Evolutionary conservation across 1,284 basidiomycete species (phyloP).

Genomic region (Neonothopanus nambi): DNA sequence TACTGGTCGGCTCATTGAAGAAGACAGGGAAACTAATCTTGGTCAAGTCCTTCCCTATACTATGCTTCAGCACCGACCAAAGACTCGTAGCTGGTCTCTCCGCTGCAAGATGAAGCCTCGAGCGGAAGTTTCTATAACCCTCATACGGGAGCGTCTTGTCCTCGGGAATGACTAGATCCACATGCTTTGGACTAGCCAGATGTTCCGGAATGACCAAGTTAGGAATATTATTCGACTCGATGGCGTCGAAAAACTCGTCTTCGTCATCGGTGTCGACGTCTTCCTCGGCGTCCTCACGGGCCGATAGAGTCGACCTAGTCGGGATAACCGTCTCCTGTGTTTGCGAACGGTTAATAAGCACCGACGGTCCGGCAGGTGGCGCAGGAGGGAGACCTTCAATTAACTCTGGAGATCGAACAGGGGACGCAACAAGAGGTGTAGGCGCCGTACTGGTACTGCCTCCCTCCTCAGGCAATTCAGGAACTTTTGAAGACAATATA

Average conservation of each 20-base stretch:
- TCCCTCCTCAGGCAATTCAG: not conserved
- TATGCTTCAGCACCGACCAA: slow-evolving; percentile 95
- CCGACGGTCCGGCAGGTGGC: not conserved
- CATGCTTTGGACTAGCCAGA: slow-evolving; percentile 40
- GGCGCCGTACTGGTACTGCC: not conserved
- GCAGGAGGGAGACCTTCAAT: slow-evolving; percentile 4
- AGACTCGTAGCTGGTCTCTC: slow-evolving; percentile 89
- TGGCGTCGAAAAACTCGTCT: slow-evolving; percentile 98
- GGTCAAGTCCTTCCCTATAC: slow-evolving; percentile 96
- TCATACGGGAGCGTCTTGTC: slow-evolving; percentile 46
- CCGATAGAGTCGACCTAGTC: slow-evolving; percentile 9
- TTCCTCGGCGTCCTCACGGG: slow-evolving; percentile 39
- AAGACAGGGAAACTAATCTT: slow-evolving; percentile 96
- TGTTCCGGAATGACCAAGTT: slow-evolving; percentile 70
- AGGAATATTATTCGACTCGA: slow-evolving; percentile 81
- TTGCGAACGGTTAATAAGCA: slow-evolving; percentile 1
- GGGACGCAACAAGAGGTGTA: not conserved
- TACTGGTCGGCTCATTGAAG: slow-evolving; percentile 96
- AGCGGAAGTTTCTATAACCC: slow-evolving; percentile 74
- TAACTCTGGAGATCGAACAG: slow-evolving; percentile 3
- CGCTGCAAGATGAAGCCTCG: slow-evolving; percentile 71
- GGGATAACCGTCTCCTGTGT: slow-evolving; percentile 16
- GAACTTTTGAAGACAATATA: not conserved
- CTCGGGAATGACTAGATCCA: slow-evolving; percentile 23
- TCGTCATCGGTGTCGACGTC: slow-evolving; percentile 79